Evolutionary conservation across 768 basidiomycete genomes (phyloP), one percentile per base, ranked within the genome.

Genomic region (Podaxis sp.): DNA sequence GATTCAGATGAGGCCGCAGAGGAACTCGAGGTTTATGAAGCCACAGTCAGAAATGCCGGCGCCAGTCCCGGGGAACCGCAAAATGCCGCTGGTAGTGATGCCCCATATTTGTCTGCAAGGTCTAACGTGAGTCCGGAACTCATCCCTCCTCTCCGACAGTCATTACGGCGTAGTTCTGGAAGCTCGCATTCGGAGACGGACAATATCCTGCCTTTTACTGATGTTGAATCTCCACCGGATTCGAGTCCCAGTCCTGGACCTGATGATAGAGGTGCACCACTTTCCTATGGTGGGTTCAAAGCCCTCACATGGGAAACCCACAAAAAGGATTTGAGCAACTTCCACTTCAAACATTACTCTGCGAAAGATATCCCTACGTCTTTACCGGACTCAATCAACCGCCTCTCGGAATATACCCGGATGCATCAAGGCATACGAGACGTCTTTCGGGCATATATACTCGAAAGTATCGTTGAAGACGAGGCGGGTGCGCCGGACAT

Each of bases 401-500:
- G 75, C 1, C 77, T 86, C 66, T 75, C 79, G 1, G 68, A 69
- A 0, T 58, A 69, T n/a, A 79, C 75, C 28, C 77, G 82, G 12
- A 70, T 73, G 24, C 76, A 81, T 1, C 75, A 73, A 2, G 73
- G 79, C 53, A 82, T 82, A 68, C 80, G 83, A 17, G 68, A 72
- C 2, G 75, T 93, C 1, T 89, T 93, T 63, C 82, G 88, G 68
- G 81, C 84, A 2, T 80, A 80, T 64, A 93, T 95, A 13, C 74
- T 74, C 15, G 84, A 89, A 65, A 87, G 85, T 63, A 89, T 89
- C 0, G 79, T 79, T 22, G 75, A 79, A 4, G 87, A 89, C 66
- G 93, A 95, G 64, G 87, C 85, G 0, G 69, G 83, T 51, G 88
- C 90, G 1, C 92, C 91, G 0, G 75, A 75, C 4, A 90, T 96